phyloP scores from a whole-genome alignment of 1,284 basidiomycete genomes.

The Ustilago trichophora region DNA sequence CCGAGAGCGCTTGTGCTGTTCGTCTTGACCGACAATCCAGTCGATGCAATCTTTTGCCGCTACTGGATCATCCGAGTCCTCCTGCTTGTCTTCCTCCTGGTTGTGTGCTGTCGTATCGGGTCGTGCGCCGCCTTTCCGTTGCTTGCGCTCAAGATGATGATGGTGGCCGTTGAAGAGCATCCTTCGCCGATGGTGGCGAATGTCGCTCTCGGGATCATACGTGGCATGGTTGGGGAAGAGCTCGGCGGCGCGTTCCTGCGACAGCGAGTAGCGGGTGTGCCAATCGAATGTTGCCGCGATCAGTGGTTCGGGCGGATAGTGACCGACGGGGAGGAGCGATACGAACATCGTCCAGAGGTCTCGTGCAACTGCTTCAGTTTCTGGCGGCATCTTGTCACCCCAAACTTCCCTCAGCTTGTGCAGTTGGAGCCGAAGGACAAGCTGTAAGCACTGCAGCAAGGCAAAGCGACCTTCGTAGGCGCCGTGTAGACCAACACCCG shows the following conservation, averaged over 20 bases:
- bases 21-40: slow-evolving; percentile 33
- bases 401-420: slow-evolving; percentile 34
- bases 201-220: slow-evolving; percentile 33
- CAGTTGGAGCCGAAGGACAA: slow-evolving; percentile 57
- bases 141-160: slow-evolving; percentile 18
- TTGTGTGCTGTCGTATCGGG: not conserved
- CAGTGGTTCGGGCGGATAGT: slow-evolving; percentile 44
- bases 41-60: slow-evolving; percentile 34
- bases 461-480: slow-evolving; percentile 41
- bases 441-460: slow-evolving; percentile 51
- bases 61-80: slow-evolving; percentile 24
- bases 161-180: slow-evolving; percentile 33
- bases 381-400: slow-evolving; percentile 38
- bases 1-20: slow-evolving; percentile 3
- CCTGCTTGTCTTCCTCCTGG: slow-evolving; percentile 6
- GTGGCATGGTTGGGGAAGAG: slow-evolving; percentile 30
- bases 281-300: slow-evolving; percentile 48
- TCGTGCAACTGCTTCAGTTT: slow-evolving; percentile 52
- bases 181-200: slow-evolving; percentile 31
- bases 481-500: slow-evolving; percentile 37
- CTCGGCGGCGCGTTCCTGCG: slow-evolving; percentile 32
- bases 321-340: slow-evolving; percentile 30
- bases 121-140: not conserved
- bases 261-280: slow-evolving; percentile 37
- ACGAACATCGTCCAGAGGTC: slow-evolving; percentile 59